These are phyloP conservation scores for Beauveria scarabaeidicola DNA, from an alignment of 2,329 filamentous ascomycete genomes.

Conservation along the genomic window DNA sequence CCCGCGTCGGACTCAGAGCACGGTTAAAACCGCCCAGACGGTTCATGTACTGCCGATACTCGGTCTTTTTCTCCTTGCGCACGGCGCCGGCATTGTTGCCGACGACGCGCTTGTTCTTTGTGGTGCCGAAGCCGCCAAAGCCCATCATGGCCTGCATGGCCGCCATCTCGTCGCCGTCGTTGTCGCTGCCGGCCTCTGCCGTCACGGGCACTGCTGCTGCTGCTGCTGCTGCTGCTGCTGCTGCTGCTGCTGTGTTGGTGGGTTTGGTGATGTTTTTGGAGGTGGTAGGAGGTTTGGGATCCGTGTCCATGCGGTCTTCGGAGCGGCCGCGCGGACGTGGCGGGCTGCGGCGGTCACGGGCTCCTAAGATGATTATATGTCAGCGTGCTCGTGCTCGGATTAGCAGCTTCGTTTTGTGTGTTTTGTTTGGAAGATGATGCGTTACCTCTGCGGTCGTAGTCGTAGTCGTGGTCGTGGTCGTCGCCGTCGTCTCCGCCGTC, in stretches of 20 bases:
- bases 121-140: constrained; percentile 75
- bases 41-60: constrained; percentile 98
- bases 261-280: neutral
- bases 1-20: constrained; percentile 54
- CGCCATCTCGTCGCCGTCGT: constrained; percentile 46
- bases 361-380: neutral
- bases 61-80: constrained; percentile 84
- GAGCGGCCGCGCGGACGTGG: neutral
- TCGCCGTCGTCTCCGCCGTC: constrained; percentile 23
- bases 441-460: constrained; percentile 17
- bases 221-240: constrained; percentile 15
- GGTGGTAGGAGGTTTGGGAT: constrained; percentile 14
- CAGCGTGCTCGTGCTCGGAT: neutral
- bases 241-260: neutral
- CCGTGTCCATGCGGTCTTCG: constrained; percentile 21
- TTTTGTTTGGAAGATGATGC: neutral
- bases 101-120: constrained; percentile 79
- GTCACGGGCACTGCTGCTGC: constrained; percentile 18
- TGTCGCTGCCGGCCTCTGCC: constrained; percentile 7
- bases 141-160: constrained; percentile 85
- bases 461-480: constrained; percentile 20
- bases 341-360: constrained; percentile 2
- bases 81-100: constrained; percentile 81
- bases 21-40: constrained; percentile 73
- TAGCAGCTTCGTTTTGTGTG: neutral